These are phyloP conservation scores for Apiospora aurea DNA, from an alignment of 2,329 filamentous ascomycete species.

Conservation along the genomic window DNA sequence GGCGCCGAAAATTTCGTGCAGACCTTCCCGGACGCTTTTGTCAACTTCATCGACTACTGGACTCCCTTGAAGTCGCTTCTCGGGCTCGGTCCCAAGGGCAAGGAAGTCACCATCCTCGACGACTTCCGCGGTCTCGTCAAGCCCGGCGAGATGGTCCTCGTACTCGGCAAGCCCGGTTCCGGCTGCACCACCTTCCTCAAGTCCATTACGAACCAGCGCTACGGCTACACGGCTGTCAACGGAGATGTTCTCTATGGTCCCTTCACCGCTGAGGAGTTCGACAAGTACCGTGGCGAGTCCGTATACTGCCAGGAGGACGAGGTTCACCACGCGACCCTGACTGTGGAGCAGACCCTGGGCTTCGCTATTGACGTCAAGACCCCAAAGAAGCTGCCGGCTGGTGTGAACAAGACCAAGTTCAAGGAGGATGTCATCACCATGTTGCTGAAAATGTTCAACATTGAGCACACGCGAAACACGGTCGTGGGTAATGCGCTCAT, in stretches of 20 bases:
- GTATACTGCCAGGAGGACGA: slow-evolving; percentile 91
- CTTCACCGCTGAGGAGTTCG: slow-evolving; percentile 74
- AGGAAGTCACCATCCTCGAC: slow-evolving; percentile 76
- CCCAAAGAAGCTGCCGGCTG: slow-evolving; percentile 78
- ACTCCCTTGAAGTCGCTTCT: slow-evolving; percentile 69
- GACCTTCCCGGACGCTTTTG: slow-evolving; percentile 80
- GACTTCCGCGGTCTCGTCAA: slow-evolving; percentile 74
- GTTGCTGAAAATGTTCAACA: slow-evolving; percentile 91
- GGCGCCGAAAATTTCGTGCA: slow-evolving; percentile 74
- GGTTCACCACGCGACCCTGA: slow-evolving; percentile 83
- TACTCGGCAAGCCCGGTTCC: slow-evolving; percentile 78
- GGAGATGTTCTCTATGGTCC: slow-evolving; percentile 82
- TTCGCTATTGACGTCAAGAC: slow-evolving; percentile 88
- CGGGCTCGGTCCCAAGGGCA: slow-evolving; percentile 70
- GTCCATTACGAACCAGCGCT: slow-evolving; percentile 70
- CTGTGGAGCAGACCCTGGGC: slow-evolving; percentile 84
- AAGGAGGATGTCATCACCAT: slow-evolving; percentile 77
- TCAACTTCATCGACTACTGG: slow-evolving; percentile 78
- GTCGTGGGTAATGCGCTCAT: slow-evolving; percentile 85
- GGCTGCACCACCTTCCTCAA: slow-evolving; percentile 76
- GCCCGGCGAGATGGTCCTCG: slow-evolving; percentile 88
- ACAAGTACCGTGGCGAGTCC: slow-evolving; percentile 79
- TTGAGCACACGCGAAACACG: slow-evolving; percentile 85
- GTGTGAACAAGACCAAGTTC: slow-evolving; percentile 76
- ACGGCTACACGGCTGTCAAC: slow-evolving; percentile 59